These are phyloP conservation scores for Puccinellia tenuiflora DNA, from an alignment of 176 grass and related monocot species.

Conservation along the genomic window DNA sequence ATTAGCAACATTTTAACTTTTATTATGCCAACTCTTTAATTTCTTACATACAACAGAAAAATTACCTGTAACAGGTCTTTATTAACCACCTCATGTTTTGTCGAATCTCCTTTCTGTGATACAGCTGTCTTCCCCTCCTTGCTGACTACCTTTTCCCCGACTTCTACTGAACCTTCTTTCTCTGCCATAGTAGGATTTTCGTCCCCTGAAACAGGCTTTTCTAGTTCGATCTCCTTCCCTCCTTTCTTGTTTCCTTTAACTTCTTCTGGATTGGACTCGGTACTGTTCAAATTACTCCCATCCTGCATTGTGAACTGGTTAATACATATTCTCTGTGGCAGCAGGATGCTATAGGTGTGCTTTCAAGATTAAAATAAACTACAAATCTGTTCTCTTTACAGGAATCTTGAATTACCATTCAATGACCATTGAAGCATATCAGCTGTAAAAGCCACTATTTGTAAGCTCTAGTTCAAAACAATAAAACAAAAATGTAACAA, in stretches of 20 bases:
- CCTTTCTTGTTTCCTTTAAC: constrained; percentile 16
- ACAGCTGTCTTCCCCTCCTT: constrained; percentile 28
- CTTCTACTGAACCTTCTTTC: constrained; percentile 10
- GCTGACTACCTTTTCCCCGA: constrained; percentile 19
- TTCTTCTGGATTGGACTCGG: constrained; percentile 17
- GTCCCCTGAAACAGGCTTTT: constrained; percentile 6
- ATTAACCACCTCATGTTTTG: constrained; percentile 43
- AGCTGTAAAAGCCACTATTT: neutral
- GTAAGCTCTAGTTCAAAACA: neutral
- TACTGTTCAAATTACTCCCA: constrained; percentile 21
- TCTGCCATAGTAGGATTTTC: neutral
- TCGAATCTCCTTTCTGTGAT: constrained; percentile 17
- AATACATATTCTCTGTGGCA: neutral
- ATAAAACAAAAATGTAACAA: neutral
- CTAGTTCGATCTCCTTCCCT: constrained; percentile 20
- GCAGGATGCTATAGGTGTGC: neutral
- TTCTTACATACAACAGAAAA: constrained; percentile 5
- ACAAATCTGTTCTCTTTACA: neutral
- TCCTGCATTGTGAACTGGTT: constrained; percentile 13
- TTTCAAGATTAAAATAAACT: neutral
- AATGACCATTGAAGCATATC: neutral
- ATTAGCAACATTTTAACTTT: constrained; percentile 10
- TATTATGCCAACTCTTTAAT: neutral
- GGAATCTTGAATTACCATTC: neutral
- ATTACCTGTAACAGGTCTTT: constrained; percentile 61